Evolutionary conservation across 2,329 filamentous ascomycete genomes (phyloP).

Genomic region (Xylariaceae sp.): DNA sequence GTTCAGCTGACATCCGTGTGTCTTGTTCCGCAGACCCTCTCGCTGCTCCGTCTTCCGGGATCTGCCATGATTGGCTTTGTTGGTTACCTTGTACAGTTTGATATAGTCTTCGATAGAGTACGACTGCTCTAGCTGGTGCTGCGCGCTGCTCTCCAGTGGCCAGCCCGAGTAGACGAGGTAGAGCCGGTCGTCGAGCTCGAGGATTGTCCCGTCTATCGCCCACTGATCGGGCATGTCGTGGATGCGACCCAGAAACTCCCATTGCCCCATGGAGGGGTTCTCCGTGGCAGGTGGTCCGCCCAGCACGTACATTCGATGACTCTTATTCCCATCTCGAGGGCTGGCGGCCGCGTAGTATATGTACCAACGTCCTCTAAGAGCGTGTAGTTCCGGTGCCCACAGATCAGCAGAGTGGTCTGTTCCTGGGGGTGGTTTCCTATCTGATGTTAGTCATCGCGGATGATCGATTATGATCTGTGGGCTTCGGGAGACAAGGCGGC

Average conservation of each 20-base stretch:
- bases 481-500: background rate
- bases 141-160: slow-evolving; percentile 21
- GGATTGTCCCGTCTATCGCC: slow-evolving; percentile 33
- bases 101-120: background rate
- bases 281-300: slow-evolving; percentile 25
- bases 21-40: background rate
- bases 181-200: slow-evolving; percentile 23
- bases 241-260: slow-evolving; percentile 31
- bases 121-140: background rate
- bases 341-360: slow-evolving; percentile 32
- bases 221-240: slow-evolving; percentile 27
- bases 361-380: slow-evolving; percentile 30
- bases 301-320: slow-evolving; percentile 32
- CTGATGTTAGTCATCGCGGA: background rate
- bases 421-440: slow-evolving; percentile 28
- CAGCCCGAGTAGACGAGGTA: slow-evolving; percentile 33
- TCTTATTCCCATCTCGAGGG: slow-evolving; percentile 26
- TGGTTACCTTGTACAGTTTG: background rate
- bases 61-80: background rate
- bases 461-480: background rate
- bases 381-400: slow-evolving; percentile 33
- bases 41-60: background rate
- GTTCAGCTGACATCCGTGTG: background rate
- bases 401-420: slow-evolving; percentile 30
- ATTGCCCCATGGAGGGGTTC: slow-evolving; percentile 26